Base-by-base conservation (phyloP, 75 land plant genomes). In the Larix kaempferi region DNA sequence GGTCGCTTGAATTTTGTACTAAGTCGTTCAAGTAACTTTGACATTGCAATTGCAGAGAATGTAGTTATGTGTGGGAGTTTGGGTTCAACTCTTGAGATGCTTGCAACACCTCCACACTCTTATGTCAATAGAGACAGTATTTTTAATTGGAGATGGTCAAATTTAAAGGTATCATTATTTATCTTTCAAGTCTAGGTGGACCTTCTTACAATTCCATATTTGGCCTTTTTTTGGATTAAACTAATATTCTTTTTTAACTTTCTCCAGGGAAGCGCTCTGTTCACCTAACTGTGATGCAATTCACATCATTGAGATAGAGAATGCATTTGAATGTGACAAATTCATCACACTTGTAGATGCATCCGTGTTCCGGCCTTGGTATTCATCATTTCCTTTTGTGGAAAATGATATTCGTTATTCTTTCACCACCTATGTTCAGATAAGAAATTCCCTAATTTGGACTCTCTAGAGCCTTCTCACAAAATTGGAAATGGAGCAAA, bases 131-230 rank as follows among this genome's bases (percentile, higher is more conserved):
- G 98, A 97, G 77, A 84, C 79, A 65, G 92, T 94, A 16, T 97
- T 92, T 77, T 88, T 97, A 61, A 97, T 97, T 67, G 99, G 99
- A 29, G 99, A 98, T 69, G 99, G 92, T 21, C 86, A 94, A 79
- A 81, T 97, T 73, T 82, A 86, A 59, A 89, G 90, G 99, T 94
- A 67, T 10, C 35, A 8, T 6, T 44, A 39, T 65, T 35, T 35
- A 17, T 29, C 29, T 37, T 19, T 8, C 71, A 39, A 67, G 19
- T 39, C n/a, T 39, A 2, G 23, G n/a, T 64, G 39, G 17, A 37
- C 39, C 39, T 19, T 35, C 41, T 67, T 35, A 35, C 17, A 65
- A 35, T 65, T 4, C 4, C 3, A 2, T 21, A 21, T 39, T 35
- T 76, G 5, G 8, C 29, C 25, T 27, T 13, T 21, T 8, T 27